phyloP scores from a whole-genome alignment of 2,329 filamentous ascomycete genomes.

The Pseudocercospora vitis region DNA sequence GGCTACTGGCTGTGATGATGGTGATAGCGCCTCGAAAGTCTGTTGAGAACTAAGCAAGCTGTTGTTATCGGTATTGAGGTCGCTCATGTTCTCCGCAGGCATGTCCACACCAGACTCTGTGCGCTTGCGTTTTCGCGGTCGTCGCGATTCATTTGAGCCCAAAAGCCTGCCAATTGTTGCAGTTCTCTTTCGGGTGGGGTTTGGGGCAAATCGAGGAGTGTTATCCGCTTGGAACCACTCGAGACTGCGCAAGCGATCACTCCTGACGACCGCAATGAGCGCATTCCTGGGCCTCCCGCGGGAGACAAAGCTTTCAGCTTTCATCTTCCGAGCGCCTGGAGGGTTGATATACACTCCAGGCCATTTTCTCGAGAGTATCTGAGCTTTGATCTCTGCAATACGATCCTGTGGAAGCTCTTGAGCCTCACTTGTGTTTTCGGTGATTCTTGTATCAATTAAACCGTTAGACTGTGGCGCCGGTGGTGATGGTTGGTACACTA shows the following conservation, averaged over 20 bases:
- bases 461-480: too few species aligned
- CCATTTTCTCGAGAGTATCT: constrained; percentile 34
- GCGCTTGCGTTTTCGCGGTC: constrained; percentile 8
- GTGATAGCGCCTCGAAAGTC: too few species aligned
- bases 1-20: too few species aligned
- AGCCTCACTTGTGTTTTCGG: background rate
- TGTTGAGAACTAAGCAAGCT: too few species aligned
- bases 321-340: constrained; percentile 41
- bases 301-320: constrained; percentile 29
- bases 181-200: constrained; percentile 16
- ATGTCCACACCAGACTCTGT: too few species aligned
- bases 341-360: constrained; percentile 49
- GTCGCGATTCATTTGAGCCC: constrained; percentile 12
- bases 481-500: too few species aligned
- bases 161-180: constrained; percentile 15
- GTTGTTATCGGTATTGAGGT: too few species aligned
- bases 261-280: constrained; percentile 46
- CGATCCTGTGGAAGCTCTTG: constrained; percentile 22
- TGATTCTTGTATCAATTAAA: too few species aligned
- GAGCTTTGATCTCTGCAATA: constrained; percentile 31
- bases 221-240: constrained; percentile 37
- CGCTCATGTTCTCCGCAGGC: too few species aligned
- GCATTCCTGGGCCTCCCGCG: constrained; percentile 46
- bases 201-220: constrained; percentile 16
- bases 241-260: constrained; percentile 36